Conservation (phyloP, 306 rosid species). For the Sophora flavescens region DNA sequence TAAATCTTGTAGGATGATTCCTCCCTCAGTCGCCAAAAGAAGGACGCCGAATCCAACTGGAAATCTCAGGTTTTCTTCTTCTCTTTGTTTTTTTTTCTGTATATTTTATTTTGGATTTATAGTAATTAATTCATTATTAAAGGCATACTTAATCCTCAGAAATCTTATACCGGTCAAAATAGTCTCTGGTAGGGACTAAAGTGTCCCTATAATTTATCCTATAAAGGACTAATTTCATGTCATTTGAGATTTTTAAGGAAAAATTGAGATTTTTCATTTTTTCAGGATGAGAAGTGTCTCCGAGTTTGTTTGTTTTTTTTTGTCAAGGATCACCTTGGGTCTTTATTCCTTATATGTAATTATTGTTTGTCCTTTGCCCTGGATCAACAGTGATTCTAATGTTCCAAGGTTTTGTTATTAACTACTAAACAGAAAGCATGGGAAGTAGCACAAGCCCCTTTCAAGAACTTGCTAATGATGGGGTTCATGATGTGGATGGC, state of each 20-base stretch:
- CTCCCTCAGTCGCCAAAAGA: slow-evolving; percentile 87
- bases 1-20: slow-evolving; percentile 73
- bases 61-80: slow-evolving; percentile 71
- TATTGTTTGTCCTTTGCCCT: background rate
- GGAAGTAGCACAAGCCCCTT: slow-evolving; percentile 99
- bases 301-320: no score
- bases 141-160: background rate
- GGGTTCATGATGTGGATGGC: slow-evolving; percentile 99
- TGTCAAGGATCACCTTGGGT: no score
- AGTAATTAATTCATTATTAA: background rate
- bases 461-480: slow-evolving; percentile 98
- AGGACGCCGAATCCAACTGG: slow-evolving; percentile 96
- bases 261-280: no score
- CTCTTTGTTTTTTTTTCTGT: background rate
- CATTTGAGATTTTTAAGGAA: no score
- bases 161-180: no score
- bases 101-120: background rate
- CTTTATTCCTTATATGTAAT: background rate
- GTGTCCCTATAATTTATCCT: no score
- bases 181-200: no score
- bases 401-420: background rate
- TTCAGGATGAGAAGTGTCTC: no score
- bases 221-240: no score
- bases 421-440: slow-evolving; percentile 87
- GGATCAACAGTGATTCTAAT: slow-evolving; percentile 32